Evolutionary conservation across 257 asterid species (phyloP), one percentile per base, ranked within the genome.

Genomic region (Eustoma russellianum): DNA sequence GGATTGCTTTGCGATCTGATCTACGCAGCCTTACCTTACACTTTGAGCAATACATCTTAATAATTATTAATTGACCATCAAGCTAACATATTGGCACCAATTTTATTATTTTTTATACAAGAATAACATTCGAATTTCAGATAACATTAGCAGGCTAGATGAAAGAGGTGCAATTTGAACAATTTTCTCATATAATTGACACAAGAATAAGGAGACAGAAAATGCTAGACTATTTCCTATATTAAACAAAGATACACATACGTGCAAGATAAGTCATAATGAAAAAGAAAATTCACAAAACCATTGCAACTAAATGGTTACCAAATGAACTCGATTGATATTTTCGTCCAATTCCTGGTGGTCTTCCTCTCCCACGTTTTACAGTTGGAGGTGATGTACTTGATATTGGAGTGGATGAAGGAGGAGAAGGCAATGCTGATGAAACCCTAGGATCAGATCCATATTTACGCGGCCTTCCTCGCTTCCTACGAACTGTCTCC

Each of bases 391-490:
- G 52, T 50, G 79, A 59, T 9, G 63, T 13, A 14, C 77, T 18
- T 9, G 70, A 65, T 44, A 83, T 69, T 64, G 71, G 54, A 11
- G 71, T 53, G 9, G 94, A 70, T 48, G 80, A 53, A 33, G 83
- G 67, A 0, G 83, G 67, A 0, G 85, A 76, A 9, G 70, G 67
- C 59, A 79, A 57, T 11, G 73, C 74, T 65, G 77, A 69, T 0
- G 43, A 38, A 38, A 75, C 81, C 5, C 72, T 75, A 10, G 79
- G 82, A 62, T 71, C 84, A 10, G 74, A 79, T 50, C 95, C 95
- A 60, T 86, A 86, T 58, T 86, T 86, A 60, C 94, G 71, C 1
- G 95, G 95, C 56, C 94, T 80, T 24, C 95, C 95, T 51, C 95
- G 66, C 62, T 86, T 83, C 58, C 95, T 77, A 11, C 95, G 82